Percentiles rank a stretch among this genome's conserved stretches.
Evolutionary conservation across 768 basidiomycete genomes (phyloP).

Genomic region (Daedaleopsis sinensis): DNA sequence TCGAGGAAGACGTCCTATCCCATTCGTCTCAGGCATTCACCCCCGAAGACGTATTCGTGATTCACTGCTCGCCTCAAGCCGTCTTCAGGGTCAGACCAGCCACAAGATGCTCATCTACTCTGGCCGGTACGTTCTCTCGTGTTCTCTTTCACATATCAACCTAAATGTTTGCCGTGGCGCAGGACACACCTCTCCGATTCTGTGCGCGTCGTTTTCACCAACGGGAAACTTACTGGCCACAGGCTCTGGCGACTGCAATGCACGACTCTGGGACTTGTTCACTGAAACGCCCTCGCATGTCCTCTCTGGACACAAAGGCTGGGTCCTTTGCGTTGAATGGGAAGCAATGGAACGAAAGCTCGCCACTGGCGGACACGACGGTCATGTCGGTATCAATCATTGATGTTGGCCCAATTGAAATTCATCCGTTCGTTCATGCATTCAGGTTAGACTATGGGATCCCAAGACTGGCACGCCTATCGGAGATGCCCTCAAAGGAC

Average conservation of each 20-base stretch:
- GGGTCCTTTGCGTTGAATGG: slow-evolving; percentile 98
- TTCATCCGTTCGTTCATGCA: too few species aligned
- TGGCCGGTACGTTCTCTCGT: slow-evolving; percentile 61
- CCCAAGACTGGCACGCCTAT: slow-evolving; percentile 88
- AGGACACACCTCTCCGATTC: slow-evolving; percentile 92
- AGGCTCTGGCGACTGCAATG: slow-evolving; percentile 92
- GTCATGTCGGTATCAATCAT: slow-evolving; percentile 54
- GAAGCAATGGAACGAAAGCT: slow-evolving; percentile 83
- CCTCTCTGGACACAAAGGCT: slow-evolving; percentile 87
- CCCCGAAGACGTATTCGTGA: slow-evolving; percentile 83
- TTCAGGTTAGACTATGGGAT: slow-evolving; percentile 66
- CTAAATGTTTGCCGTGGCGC: neutral
- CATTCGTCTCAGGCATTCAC: slow-evolving; percentile 75
- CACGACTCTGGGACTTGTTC: slow-evolving; percentile 91
- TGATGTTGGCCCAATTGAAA: too few species aligned
- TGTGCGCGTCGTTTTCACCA: slow-evolving; percentile 95
- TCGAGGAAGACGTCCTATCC: slow-evolving; percentile 77
- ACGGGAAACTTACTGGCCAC: slow-evolving; percentile 91
- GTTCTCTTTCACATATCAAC: neutral
- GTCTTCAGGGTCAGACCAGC: slow-evolving; percentile 94
- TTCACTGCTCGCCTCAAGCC: slow-evolving; percentile 93
- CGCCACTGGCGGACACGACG: slow-evolving; percentile 87
- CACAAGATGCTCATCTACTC: slow-evolving; percentile 90
- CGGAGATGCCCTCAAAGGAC: slow-evolving; percentile 89
- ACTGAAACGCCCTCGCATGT: slow-evolving; percentile 91